phyloP scores from a whole-genome alignment of 805 yeast species.

The Pichia deserticola region DNA sequence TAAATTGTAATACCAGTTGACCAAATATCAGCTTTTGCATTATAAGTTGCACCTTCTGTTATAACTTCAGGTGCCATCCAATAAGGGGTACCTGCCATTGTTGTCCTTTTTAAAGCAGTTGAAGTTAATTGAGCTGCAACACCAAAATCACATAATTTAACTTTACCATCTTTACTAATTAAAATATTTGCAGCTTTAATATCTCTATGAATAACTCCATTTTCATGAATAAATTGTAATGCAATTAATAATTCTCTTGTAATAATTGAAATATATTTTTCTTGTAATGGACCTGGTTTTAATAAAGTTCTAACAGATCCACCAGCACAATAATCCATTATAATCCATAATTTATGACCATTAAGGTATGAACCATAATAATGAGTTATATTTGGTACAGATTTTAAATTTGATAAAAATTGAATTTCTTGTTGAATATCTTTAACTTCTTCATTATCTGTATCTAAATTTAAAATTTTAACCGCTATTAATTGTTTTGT shows the following conservation, averaged over 20 bases:
- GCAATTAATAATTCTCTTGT: slow-evolving; percentile 77
- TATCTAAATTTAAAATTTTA: slow-evolving; percentile 85
- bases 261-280: slow-evolving; percentile 73
- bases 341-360: slow-evolving; percentile 92
- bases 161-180: slow-evolving; percentile 75
- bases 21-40: slow-evolving; percentile 94
- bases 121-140: slow-evolving; percentile 91
- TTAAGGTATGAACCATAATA: slow-evolving; percentile 83
- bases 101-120: slow-evolving; percentile 69
- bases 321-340: slow-evolving; percentile 97
- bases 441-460: slow-evolving; percentile 87
- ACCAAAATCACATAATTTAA: slow-evolving; percentile 94
- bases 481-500: slow-evolving; percentile 84
- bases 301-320: slow-evolving; percentile 85
- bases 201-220: slow-evolving; percentile 93
- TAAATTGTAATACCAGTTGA: slow-evolving; percentile 89
- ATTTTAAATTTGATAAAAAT: slow-evolving; percentile 72
- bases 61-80: slow-evolving; percentile 99
- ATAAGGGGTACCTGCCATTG: slow-evolving; percentile 93
- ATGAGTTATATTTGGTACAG: slow-evolving; percentile 85
- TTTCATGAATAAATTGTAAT: slow-evolving; percentile 70
- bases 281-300: slow-evolving; percentile 84
- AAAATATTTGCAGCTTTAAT: slow-evolving; percentile 94
- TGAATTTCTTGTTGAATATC: slow-evolving; percentile 93
- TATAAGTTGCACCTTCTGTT: slow-evolving; percentile 82